Evolutionary conservation across 169 alveolate species (phyloP), one percentile per base, ranked within the genome.

Genomic region (Babesia ovis): DNA sequence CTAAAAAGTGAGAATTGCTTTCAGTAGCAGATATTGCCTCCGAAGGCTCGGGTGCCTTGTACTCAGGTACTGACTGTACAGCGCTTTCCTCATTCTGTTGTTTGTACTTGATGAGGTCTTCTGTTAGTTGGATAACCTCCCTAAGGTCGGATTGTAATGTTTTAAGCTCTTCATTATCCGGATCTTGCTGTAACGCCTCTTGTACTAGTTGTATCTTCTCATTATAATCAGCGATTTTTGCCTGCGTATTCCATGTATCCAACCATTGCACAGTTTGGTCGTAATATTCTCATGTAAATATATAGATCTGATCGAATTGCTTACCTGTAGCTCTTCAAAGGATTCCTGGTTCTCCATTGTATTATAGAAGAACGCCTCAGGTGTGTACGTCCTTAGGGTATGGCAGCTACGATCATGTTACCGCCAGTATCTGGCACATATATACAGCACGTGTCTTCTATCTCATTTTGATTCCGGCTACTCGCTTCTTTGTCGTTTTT

Each of bases 51-150:
- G 74, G 74, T 12, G 61, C 35, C 46, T 11, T 2, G 37, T 8
- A n/a, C 2, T 2, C 61, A 3, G 5, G 31, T 8, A 1, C 46
- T 1, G 74, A 5, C 23, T 45, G 1, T 25, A 8, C n/a, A 8
- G 59, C 32, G 3, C 46, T 1, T 27, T 14, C 48, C 18, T 62
- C 83, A 61, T 60, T 71, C 43, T 71, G 64, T 35, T 35, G 61
- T 35, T 68, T 80, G 61, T 60, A 68, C 60, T 80, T 58, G 50
- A 70, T 80, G 42, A 70, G 66, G 27, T 80, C 88, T 35, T 80
- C 54, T 18, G 83, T 70, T 25, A 80, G 70, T 58, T 54, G 53
- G 46, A 80, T 80, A 53, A 80, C 88, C 68, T 80, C 88, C 12
- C 32, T 79, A 4, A 80, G 68, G 46, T 80, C 88, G 16, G 54